Evolutionary conservation across 495 filamentous ascomycete genomes (phyloP), one percentile per base, ranked within the genome.

Genomic region (Neurospora sp.): DNA sequence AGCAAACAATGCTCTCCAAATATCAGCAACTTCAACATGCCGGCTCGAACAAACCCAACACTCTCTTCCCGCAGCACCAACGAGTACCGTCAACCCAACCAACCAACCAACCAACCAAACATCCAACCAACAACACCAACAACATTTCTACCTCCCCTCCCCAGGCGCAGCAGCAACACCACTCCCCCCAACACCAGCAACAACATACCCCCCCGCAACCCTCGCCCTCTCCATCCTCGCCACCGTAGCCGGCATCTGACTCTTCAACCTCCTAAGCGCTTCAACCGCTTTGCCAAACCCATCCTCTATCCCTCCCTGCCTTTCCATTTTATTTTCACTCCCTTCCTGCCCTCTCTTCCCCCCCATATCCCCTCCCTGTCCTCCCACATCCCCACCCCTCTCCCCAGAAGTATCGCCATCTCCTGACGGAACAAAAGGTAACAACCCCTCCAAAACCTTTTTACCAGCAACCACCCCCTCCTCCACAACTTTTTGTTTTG

Each of bases 141-240:
- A 31, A 31, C n/a, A 48, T 54, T 2, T 35, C 54, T 62, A 62
- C 27, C 54, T 31, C 12, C 54, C 27, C 27, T 35, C 54, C 6
- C 54, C 27, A 62, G 54, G 3, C 6, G 54, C 54, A 31, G 23
- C 81, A 69, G 79, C 76, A 6, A 85, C 84, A 79, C 87, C 88
- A 74, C 89, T 89, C 66, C 89, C 92, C 71, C 91, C 93, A 69
- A 86, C 86, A 12, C 46, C 81, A 35, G 80, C 81, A 69, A 81
- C 76, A 4, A 85, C 84, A 80, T 88, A 88, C 74, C 89, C 89
- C 62, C 89, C 92, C 70, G 91, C 93, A 69, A 86, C 86, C 74
- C 86, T 84, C 71, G 92, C 93, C 83, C 93, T 86, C 84, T 96
- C 93, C 83, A 92, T 89, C 82, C 88, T 91, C 69, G 92, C 93